Percentiles rank a stretch among this genome's conserved stretches.
Conservation (phyloP, 495 filamentous ascomycete species). For the Astrothelium subdiscretum region DNA sequence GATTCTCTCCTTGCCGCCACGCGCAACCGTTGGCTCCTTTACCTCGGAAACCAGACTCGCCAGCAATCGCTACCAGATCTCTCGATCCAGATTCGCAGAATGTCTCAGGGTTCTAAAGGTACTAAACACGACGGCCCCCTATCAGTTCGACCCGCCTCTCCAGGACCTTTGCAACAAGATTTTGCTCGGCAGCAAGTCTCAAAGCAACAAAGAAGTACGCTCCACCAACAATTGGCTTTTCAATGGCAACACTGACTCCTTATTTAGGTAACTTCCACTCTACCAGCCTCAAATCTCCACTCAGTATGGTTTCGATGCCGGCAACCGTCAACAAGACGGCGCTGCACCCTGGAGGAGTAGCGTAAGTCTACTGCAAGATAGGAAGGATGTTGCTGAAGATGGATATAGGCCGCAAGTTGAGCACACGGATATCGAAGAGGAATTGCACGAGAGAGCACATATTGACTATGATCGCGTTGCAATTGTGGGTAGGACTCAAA, state of each 20-base stretch:
- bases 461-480: slow-evolving; percentile 99
- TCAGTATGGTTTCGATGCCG: slow-evolving; percentile 49
- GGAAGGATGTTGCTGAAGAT: slow-evolving; percentile 6
- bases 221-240: slow-evolving; percentile 44
- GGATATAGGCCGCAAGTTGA: slow-evolving; percentile 58
- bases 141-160: slow-evolving; percentile 32
- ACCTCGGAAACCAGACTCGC: background rate
- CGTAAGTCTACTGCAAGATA: slow-evolving; percentile 44
- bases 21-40: background rate
- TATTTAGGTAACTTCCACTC: background rate
- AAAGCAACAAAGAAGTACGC: slow-evolving; percentile 53
- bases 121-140: slow-evolving; percentile 21
- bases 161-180: slow-evolving; percentile 43
- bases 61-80: slow-evolving; percentile 1
- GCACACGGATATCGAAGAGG: slow-evolving; percentile 94
- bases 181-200: slow-evolving; percentile 48
- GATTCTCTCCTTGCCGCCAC: slow-evolving; percentile 1
- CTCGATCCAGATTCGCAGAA: background rate
- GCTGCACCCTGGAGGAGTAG: slow-evolving; percentile 82
- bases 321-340: slow-evolving; percentile 72
- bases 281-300: slow-evolving; percentile 4
- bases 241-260: slow-evolving; percentile 12
- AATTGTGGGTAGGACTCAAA: slow-evolving; percentile 53
- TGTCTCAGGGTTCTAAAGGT: slow-evolving; percentile 17
- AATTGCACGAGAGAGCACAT: slow-evolving; percentile 94